phyloP scores from a whole-genome alignment of 2,329 filamentous ascomycete genomes.

The Cladophialophora yegresii region DNA sequence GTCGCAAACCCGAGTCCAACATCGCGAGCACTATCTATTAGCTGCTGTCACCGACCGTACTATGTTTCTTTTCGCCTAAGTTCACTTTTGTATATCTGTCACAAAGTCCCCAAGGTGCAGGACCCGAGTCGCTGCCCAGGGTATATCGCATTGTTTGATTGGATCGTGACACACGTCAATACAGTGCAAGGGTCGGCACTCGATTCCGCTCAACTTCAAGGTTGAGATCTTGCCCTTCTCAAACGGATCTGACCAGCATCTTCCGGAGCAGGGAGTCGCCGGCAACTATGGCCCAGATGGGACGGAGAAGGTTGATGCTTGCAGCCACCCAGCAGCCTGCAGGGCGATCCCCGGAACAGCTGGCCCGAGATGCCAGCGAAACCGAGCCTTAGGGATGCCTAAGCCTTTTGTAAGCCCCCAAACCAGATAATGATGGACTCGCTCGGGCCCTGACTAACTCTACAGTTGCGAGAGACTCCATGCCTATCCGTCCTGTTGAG shows the following conservation, averaged over 20 bases:
- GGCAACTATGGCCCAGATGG: constrained; percentile 3
- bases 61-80: neutral
- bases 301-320: constrained; percentile 1
- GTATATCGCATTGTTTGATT: neutral
- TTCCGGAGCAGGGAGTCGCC: neutral
- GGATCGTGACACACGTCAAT: neutral
- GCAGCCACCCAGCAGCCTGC: no score
- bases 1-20: neutral
- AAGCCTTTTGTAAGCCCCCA: constrained; percentile 16
- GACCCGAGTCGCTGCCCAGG: neutral
- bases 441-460: constrained; percentile 7
- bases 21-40: neutral
- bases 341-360: constrained; percentile 7
- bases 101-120: constrained; percentile 1
- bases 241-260: constrained; percentile 3
- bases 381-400: neutral
- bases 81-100: neutral
- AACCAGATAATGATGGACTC: constrained; percentile 14
- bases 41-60: neutral
- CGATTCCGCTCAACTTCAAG: neutral
- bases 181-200: neutral
- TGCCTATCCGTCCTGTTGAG: neutral
- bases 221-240: constrained; percentile 7
- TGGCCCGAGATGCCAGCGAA: neutral
- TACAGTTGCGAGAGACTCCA: constrained; percentile 2